Evolutionary conservation across 306 rosid species (phyloP).

Genomic region (barrel medic (Medicago truncatula)): DNA sequence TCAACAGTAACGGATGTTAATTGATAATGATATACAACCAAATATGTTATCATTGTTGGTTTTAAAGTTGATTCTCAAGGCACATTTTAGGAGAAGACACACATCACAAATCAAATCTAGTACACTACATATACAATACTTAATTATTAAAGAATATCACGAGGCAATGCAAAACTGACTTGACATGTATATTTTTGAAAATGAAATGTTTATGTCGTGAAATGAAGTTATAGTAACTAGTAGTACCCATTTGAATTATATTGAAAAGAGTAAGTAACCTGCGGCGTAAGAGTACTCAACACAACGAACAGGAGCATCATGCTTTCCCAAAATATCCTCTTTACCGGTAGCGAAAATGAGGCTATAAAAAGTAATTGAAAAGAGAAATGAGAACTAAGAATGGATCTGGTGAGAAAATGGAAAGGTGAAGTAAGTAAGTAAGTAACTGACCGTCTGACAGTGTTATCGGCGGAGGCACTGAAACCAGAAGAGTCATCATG

Average conservation of each 20-base stretch:
- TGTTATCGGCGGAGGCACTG: constrained; percentile 78
- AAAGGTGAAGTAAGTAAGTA: too few relatives aligned
- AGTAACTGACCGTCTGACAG: constrained; percentile 67
- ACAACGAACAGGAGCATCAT: constrained; percentile 91
- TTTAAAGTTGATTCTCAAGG: background rate
- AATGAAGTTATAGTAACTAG: background rate
- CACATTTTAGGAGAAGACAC: constrained; percentile 1
- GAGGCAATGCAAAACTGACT: background rate
- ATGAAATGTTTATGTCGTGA: background rate
- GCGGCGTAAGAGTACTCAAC: constrained; percentile 92
- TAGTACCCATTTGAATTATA: background rate
- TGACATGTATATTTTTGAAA: background rate
- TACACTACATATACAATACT: background rate
- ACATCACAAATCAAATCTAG: background rate
- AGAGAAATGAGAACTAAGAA: background rate
- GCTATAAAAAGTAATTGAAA: constrained; percentile 40
- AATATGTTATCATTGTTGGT: background rate
- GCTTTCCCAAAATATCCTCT: constrained; percentile 86
- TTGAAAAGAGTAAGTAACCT: constrained; percentile 54
- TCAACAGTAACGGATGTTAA: background rate
- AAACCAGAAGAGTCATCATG: constrained; percentile 94
- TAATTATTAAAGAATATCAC: background rate
- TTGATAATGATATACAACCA: background rate
- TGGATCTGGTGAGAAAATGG: background rate
- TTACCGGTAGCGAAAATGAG: constrained; percentile 73